A percentile compares a stretch with the other conserved stretches of the same genome.
These are phyloP conservation scores for Lablab purpureus DNA, from an alignment of 306 rosid genomes.

Conservation along the genomic window DNA sequence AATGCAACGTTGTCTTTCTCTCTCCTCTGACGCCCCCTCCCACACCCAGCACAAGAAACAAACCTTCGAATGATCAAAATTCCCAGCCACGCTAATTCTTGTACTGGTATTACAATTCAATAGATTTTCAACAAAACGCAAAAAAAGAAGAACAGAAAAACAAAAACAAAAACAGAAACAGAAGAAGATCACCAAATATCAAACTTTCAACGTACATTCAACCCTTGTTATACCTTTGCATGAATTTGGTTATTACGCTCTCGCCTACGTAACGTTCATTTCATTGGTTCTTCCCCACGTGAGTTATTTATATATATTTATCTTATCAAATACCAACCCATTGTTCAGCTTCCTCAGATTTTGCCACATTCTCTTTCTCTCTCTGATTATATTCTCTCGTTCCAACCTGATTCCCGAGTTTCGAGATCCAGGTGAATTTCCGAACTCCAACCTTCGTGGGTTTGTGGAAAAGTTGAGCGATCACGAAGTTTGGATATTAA, in stretches of 20 bases:
- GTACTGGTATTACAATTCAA: slow-evolving; percentile 36
- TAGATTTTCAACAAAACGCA: neutral
- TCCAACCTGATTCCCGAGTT: slow-evolving; percentile 39
- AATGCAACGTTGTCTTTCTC: slow-evolving; percentile 50
- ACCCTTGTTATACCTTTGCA: slow-evolving; percentile 43
- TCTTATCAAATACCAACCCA: neutral
- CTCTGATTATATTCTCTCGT: slow-evolving; percentile 28
- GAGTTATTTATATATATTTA: neutral
- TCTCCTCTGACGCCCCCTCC: slow-evolving; percentile 54
- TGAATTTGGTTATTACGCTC: slow-evolving; percentile 29
- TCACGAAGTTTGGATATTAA: slow-evolving; percentile 36
- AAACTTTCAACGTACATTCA: slow-evolving; percentile 35
- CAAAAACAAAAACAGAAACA: neutral
- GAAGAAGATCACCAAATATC: neutral
- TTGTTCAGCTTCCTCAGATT: slow-evolving; percentile 18
- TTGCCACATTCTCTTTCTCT: slow-evolving; percentile 8
- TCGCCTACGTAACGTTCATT: slow-evolving; percentile 50
- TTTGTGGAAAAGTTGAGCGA: slow-evolving; percentile 25
- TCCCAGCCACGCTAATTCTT: slow-evolving; percentile 40
- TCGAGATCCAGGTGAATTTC: slow-evolving; percentile 34
- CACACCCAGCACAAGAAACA: slow-evolving; percentile 40
- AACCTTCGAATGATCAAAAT: slow-evolving; percentile 47
- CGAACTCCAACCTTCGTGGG: slow-evolving; percentile 35
- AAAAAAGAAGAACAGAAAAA: neutral
- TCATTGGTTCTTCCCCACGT: slow-evolving; percentile 33